A percentile compares a stretch with the other conserved stretches of the same genome.
phyloP scores from a whole-genome alignment of 768 basidiomycete genomes.

The Lactarius hengduanensis region DNA sequence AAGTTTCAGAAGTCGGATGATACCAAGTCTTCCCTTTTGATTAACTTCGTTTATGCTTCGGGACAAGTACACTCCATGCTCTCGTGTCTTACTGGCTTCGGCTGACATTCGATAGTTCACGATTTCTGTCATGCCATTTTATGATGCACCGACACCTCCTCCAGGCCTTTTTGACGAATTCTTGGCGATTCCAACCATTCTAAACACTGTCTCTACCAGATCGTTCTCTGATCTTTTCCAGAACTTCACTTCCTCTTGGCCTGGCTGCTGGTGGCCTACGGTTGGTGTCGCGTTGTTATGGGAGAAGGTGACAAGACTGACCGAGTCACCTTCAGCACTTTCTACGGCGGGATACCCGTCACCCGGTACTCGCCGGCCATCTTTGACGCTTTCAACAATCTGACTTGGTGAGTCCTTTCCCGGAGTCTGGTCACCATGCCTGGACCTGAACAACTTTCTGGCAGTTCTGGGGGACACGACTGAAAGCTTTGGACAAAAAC shows the following conservation, averaged over 20 bases:
- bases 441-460: neutral
- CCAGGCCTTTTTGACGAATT: constrained; percentile 28
- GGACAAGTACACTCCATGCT: neutral
- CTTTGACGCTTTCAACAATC: neutral
- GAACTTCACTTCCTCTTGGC: neutral
- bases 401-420: neutral
- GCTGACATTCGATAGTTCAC: neutral
- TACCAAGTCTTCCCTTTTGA: neutral
- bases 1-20: neutral
- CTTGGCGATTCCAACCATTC: constrained; percentile 17
- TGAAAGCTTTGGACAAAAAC: constrained; percentile 5
- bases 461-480: constrained; percentile 12
- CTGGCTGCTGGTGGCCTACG: neutral
- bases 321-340: neutral
- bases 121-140: constrained; percentile 10
- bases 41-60: neutral
- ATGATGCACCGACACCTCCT: constrained; percentile 28
- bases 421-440: neutral
- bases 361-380: constrained; percentile 1
- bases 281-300: neutral
- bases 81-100: neutral
- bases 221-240: neutral
- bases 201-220: neutral
- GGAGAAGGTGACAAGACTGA: neutral
- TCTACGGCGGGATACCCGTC: neutral